Percentiles rank a stretch among this genome's conserved stretches.
These are phyloP conservation scores for Plenodomus tracheiphilus DNA, from an alignment of 2,329 filamentous ascomycete genomes.

Conservation along the genomic window DNA sequence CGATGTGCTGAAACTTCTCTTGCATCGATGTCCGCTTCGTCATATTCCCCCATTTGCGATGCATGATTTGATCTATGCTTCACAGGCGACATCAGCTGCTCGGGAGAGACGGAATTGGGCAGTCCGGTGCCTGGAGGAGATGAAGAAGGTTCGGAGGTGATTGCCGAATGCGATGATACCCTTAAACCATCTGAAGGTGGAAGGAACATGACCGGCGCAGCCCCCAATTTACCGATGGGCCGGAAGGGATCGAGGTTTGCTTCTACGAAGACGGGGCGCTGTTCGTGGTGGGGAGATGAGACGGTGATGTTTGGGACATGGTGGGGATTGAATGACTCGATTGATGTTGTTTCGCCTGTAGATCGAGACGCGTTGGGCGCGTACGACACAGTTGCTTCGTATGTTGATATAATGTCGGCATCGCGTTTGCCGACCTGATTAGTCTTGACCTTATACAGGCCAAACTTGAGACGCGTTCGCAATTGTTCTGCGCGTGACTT, in stretches of 20 bases:
- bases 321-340: constrained; percentile 11
- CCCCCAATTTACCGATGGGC: constrained; percentile 36
- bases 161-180: constrained; percentile 42
- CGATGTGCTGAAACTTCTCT: constrained; percentile 22
- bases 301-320: constrained; percentile 34
- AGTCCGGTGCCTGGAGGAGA: constrained; percentile 31
- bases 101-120: constrained; percentile 23
- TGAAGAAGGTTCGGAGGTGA: constrained; percentile 29
- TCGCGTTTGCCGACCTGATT: constrained; percentile 67
- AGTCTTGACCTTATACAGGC: constrained; percentile 74
- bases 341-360: constrained; percentile 22
- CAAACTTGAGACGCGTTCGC: constrained; percentile 69
- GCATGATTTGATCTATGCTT: constrained; percentile 14
- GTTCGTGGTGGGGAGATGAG: constrained; percentile 29
- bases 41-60: constrained; percentile 13
- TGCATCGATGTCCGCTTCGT: constrained; percentile 20
- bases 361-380: constrained; percentile 22
- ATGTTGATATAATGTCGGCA: constrained; percentile 58
- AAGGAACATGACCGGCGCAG: constrained; percentile 46
- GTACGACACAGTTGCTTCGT: constrained; percentile 25
- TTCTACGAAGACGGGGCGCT: constrained; percentile 27
- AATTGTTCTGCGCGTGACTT: constrained; percentile 66
- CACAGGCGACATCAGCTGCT: constrained; percentile 26
- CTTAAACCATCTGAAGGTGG: constrained; percentile 6
- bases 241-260: constrained; percentile 38